Percentiles rank a stretch among this genome's conserved stretches.
phyloP scores from a whole-genome alignment of 306 rosid genomes.

The Rosa lucieae region DNA sequence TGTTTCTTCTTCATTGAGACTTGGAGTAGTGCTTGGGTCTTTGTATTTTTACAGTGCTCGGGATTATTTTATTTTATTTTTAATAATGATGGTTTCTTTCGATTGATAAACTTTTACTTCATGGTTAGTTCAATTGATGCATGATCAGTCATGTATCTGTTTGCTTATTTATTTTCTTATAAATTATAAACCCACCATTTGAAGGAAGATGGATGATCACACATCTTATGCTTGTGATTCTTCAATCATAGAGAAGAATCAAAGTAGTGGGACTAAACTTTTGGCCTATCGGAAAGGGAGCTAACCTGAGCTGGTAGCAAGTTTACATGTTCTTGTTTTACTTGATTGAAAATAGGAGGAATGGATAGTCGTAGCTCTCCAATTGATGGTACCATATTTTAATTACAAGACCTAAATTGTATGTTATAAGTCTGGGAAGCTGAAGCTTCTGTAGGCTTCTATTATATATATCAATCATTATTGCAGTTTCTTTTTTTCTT shows the following conservation, averaged over 20 bases:
- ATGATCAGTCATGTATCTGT: not conserved
- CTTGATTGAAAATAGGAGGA: not conserved
- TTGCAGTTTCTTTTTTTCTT: not conserved
- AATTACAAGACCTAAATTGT: not conserved
- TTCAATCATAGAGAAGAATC: not conserved
- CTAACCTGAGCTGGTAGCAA: not conserved
- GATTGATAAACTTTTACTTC: not conserved
- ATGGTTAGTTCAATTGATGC: not conserved
- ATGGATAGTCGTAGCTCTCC: not conserved
- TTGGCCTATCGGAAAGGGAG: not conserved
- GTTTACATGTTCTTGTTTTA: not conserved
- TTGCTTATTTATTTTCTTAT: not conserved
- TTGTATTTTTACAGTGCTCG: not conserved
- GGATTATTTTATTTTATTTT: not conserved
- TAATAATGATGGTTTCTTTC: not conserved
- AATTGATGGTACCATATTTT: not conserved
- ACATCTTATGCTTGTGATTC: not conserved
- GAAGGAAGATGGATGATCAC: not conserved
- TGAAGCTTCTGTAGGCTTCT: not conserved
- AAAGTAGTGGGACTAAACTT: constrained; percentile 9
- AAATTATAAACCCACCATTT: not conserved
- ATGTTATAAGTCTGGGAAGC: not conserved
- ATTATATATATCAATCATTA: not conserved
- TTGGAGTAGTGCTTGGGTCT: not conserved
- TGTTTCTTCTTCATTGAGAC: not conserved